Evolutionary conservation across 768 basidiomycete species (phyloP), one percentile per base, ranked within the genome.

Genomic region (Suillus occidentalis): DNA sequence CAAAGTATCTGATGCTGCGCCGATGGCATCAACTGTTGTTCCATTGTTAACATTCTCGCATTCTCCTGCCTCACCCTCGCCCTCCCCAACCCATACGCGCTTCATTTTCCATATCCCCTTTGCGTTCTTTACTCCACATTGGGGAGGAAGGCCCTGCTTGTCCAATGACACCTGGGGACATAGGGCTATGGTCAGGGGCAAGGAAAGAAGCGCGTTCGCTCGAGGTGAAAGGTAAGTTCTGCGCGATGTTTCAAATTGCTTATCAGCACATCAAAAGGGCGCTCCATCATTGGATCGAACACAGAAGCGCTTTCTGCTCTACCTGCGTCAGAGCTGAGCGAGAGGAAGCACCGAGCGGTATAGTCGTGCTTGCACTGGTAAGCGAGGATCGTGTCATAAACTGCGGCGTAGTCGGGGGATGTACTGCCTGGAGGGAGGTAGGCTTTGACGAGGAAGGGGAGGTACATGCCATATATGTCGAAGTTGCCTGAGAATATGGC

Each of bases 291-390:
- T 0, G 80, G 80, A 64, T 80, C 76, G 31, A 73, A 57, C 18
- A 80, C 63, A 5, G 65, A 63, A 12, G 28, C 31, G 28, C 74
- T 74, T 60, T 67, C 65, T 16, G 78, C 75, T 22, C 67, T 71
- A 36, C 76, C 73, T 18, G 66, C 63, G 22, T 39, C 61, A 20
- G 73, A 72, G 28, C 67, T 62, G 34, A 60, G 64, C 0, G 67
- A 57, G 18, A 80, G 63, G 60, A 70, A 72, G 56, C 72, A 73
- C 13, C 71, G 72, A 36, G 74, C 79, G 28, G 79, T 80, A 13
- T 69, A 75, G 65, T 81, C 80, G 10, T 77, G 72, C 62, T 72
- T 79, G 10, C 78, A 76, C 62, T 79, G 80, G n/a, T 73, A 79
- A 9, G 71, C 67, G 36, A 80, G 76, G 42, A 80, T 76, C 6